A percentile compares a stretch with the other conserved stretches of the same genome.
Conservation (phyloP, 2,329 filamentous ascomycete species). For the Diaporthe citri region DNA sequence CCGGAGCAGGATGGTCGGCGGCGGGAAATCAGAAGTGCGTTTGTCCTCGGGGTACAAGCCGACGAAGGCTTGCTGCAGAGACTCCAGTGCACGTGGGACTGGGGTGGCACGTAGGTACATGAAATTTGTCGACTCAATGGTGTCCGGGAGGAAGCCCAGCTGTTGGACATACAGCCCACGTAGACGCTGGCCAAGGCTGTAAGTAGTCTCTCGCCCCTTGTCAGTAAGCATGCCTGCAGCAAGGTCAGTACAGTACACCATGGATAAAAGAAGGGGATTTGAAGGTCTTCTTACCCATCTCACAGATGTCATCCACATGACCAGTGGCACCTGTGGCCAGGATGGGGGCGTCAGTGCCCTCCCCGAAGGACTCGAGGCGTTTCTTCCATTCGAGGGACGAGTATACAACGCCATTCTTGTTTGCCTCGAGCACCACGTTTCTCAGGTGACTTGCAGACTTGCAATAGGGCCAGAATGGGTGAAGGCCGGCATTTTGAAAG, state of each 20-base stretch:
- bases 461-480: conserved; percentile 90
- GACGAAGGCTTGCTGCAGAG: conserved; percentile 79
- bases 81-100: conserved; percentile 81
- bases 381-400: conserved; percentile 72
- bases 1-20: conserved; percentile 75
- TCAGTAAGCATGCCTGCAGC: conserved; percentile 76
- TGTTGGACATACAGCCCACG: conserved; percentile 81
- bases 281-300: conserved; percentile 57
- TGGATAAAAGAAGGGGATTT: neutral
- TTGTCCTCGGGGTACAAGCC: conserved; percentile 76
- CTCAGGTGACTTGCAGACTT: conserved; percentile 78
- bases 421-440: conserved; percentile 60
- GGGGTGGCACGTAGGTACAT: conserved; percentile 82
- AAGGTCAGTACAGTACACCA: neutral
- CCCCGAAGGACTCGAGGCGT: conserved; percentile 85
- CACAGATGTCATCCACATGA: conserved; percentile 85
- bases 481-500: conserved; percentile 82
- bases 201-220: conserved; percentile 78
- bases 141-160: conserved; percentile 76
- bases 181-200: conserved; percentile 75
- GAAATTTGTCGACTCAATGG: conserved; percentile 64
- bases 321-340: conserved; percentile 76
- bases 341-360: conserved; percentile 73
- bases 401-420: conserved; percentile 53
- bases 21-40: conserved; percentile 61